Evolutionary conservation across 352 stramenopile species (phyloP), one percentile per base, ranked within the genome.

Genomic region (Pythium apleroticum): DNA sequence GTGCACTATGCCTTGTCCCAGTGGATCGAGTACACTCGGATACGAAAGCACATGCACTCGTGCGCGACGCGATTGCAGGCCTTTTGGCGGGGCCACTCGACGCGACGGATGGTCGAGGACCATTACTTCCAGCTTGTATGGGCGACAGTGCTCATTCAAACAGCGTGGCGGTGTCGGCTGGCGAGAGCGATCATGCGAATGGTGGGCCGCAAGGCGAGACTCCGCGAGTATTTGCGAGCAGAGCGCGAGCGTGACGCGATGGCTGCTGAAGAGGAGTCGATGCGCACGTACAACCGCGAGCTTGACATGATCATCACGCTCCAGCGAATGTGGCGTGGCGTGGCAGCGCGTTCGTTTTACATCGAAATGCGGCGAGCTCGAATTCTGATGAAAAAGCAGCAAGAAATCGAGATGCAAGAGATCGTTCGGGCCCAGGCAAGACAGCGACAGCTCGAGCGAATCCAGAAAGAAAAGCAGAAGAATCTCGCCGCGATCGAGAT

Each of bases 91-190:
- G 84, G 86, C 2, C 56, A 78, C 8, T 12, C 63, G 1, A 60
- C 68, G 25, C 77, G 86, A 1, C 77, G 83, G 0, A 37, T 63
- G 2, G 59, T 77, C 6, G 86, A 95, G 70, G 78, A 95, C 50
- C 57, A 78, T 22, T 91, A 77, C 70, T 88, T 81, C 10, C 74
- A 74, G 20, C 60, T 68, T 20, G 55, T 90, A 1, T 95, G 86
- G 86, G 86, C 86, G 0, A 64, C 74, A 0, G 74, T 92, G 17
- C 57, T 88, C n/a, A 81, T 92, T 30, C 84, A 95, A 45, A 91
- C 73, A 6, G 76, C 77, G 6, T 95, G 84, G 84, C 76, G 86
- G 11, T 73, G 81, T 11, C 68, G 84, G 1, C 62, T 95, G n/a
- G 77, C 72, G 0, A 74, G 73, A 31, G 65, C 74, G 2, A 68